These are phyloP conservation scores for Pedinophyceae sp. DNA, from an alignment of 139 green algal genomes.

Conservation along the genomic window DNA sequence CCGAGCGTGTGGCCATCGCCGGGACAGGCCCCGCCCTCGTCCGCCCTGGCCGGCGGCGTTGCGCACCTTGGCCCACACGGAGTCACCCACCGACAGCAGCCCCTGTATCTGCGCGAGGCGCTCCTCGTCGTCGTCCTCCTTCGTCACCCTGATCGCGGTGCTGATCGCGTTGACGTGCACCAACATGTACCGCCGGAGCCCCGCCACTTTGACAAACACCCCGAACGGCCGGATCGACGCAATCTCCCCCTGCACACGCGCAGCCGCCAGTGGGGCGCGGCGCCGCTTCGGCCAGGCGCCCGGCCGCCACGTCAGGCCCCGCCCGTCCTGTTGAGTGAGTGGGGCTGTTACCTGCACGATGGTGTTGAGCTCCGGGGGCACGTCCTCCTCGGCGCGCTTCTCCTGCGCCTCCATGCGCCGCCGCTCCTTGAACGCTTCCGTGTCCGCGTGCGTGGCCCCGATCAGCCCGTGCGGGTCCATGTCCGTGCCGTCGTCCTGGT, in stretches of 20 bases:
- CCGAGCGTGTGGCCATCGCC: too few species aligned
- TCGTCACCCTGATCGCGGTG: constrained; percentile 29
- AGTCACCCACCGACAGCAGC: constrained; percentile 40
- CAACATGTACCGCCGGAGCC: constrained; percentile 37
- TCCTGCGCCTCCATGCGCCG: constrained; percentile 9
- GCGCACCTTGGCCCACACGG: constrained; percentile 21
- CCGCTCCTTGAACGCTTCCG: neutral
- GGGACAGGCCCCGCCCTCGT: constrained; percentile 1
- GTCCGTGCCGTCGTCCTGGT: constrained; percentile 27
- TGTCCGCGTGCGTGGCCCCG: neutral
- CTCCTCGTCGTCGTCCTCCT: constrained; percentile 40
- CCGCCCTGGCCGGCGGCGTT: neutral
- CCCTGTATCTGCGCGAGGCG: constrained; percentile 38
- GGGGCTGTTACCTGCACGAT: constrained; percentile 24
- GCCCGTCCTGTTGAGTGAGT: too few species aligned
- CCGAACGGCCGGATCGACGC: constrained; percentile 48
- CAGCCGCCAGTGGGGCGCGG: too few species aligned
- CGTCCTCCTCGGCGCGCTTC: constrained; percentile 19
- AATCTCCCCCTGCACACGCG: too few species aligned
- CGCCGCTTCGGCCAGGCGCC: too few species aligned
- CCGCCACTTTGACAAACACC: constrained; percentile 47
- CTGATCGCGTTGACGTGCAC: constrained; percentile 37
- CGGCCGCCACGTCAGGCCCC: too few species aligned
- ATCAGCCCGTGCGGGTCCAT: constrained; percentile 21
- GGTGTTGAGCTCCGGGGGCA: constrained; percentile 29